These are phyloP conservation scores for Debaryomycetaceae sp. DNA, from an alignment of 1,139 yeast species.

Conservation along the genomic window DNA sequence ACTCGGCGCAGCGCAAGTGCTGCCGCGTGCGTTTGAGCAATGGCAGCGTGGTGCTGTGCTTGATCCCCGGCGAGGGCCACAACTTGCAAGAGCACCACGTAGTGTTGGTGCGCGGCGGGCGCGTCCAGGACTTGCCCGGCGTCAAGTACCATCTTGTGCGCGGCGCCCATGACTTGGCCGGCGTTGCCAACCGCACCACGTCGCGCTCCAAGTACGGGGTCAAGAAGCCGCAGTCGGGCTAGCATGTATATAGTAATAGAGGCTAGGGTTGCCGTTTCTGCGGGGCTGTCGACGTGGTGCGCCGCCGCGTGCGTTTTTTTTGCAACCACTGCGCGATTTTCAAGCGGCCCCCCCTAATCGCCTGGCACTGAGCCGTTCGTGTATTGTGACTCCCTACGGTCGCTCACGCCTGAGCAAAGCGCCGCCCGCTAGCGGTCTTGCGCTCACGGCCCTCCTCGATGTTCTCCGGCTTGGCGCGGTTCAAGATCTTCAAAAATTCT, in stretches of 20 bases:
- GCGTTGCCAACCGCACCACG: constrained; percentile 88
- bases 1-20: constrained; percentile 96
- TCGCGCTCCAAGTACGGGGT: constrained; percentile 94
- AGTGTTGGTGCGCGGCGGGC: constrained; percentile 93
- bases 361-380: constrained; percentile 12
- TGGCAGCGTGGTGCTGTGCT: constrained; percentile 86
- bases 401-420: constrained; percentile 62
- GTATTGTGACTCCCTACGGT: no score
- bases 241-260: constrained; percentile 3
- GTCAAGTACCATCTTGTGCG: constrained; percentile 91
- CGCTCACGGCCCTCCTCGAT: constrained; percentile 70
- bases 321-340: constrained; percentile 1
- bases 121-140: constrained; percentile 98
- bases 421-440: constrained; percentile 81
- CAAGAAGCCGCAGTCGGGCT: constrained; percentile 57
- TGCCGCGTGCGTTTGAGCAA: constrained; percentile 91
- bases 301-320: neutral
- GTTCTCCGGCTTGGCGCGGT: constrained; percentile 94
- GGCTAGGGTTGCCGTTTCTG: no score
- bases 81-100: constrained; percentile 98
- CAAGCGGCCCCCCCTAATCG: constrained; percentile 5
- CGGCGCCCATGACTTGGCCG: constrained; percentile 91
- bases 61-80: constrained; percentile 98
- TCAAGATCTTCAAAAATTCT: constrained; percentile 89
- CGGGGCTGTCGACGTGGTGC: no score